Evolutionary conservation across 306 rosid genomes (phyloP), one percentile per base, ranked within the genome.

Genomic region (Cucurbita maxima): DNA sequence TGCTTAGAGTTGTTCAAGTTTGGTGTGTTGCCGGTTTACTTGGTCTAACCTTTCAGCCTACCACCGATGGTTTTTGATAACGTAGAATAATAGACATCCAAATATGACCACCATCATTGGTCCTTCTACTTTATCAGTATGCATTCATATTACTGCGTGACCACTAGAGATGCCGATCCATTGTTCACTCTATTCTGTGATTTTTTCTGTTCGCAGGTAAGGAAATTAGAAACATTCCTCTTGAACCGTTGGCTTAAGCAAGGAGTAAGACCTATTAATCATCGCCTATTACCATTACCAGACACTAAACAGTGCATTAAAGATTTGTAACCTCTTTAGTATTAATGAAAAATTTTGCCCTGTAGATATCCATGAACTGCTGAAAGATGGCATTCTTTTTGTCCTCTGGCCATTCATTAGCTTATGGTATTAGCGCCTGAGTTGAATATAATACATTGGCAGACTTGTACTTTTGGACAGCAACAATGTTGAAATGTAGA

Each of bases 151-250:
- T 70, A 30, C 22, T 68, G 13, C 44, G 50, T 69, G 12, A 50
- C 45, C 45, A 14, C 25, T 50, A 16, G 44, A 69, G 45, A 70
- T 70, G 41, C 34, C 48, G 74, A 73, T 53, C 41, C 60, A 72
- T 69, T 81, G 45, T 67, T 15, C 74, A 43, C 53, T 73, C 55
- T 34, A 36, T 68, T 19, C 36, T 14, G 50, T 80, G 48, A 50
- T 63, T 74, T 51, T 22, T 73, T 44, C 45, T 72, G 71, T 54
- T 79, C 76, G 81, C 82, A 86, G 86, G 89, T 76, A 80, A 93
- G 98, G 90, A 93, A 86, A 84, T 81, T 93, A 69, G 98, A 93
- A 77, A 80, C 76, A 19, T 64, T 82, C 71, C 87, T 93, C 77
- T 85, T 93, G 72, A 86, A 63, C 44, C 74, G 77, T 79, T 88